Evolutionary conservation across 1,284 basidiomycete genomes (phyloP), one percentile per base, ranked within the genome.

Genomic region (Pterula multifida): DNA sequence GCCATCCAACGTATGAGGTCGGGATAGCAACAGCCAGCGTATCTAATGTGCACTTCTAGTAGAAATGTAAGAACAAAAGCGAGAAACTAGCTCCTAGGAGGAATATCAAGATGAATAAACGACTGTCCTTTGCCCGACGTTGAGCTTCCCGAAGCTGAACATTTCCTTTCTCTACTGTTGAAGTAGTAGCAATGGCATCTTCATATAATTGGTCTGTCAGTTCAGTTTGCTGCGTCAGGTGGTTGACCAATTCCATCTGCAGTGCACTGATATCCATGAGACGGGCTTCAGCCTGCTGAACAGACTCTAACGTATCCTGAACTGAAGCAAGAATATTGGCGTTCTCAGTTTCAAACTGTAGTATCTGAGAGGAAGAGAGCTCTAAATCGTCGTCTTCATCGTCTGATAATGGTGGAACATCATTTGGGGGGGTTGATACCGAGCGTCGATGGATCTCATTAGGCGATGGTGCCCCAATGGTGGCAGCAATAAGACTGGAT

Each of bases 311-410:
- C 13, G 86, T 88, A 57, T 89, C 80, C 62, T 93, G 86, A 24
- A 90, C 85, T 44, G 77, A 77, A 56, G 82, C 81, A 50, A 95
- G 67, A 50, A 95, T 83, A 54, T 79, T 80, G 26, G 89, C 87
- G 56, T 94, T 92, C 64, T 95, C 91, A 19, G 78, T 73, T 65
- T 95, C 92, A 58, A 95, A 95, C 63, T 90, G 87, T 58, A 89
- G 79, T 50, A 94, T 90, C 63, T 95, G 91, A 11, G 85, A 88
- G 44, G 79, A 73, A 0, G 85, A 79, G 11, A 93, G 69, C 60
- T 89, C 84, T 26, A 86, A 67, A 55, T 86, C 84, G 52, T 85
- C 83, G 45, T 85, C 79, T 49, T 85, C 82, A 51, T 83, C 81
- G 55, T 81, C 76, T 21, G 68, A 69, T 26, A 56, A 52, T 11